A percentile compares a stretch with the other conserved stretches of the same genome.
Conservation (phyloP, 495 filamentous ascomycete species). For the Penicillium desertorum region DNA sequence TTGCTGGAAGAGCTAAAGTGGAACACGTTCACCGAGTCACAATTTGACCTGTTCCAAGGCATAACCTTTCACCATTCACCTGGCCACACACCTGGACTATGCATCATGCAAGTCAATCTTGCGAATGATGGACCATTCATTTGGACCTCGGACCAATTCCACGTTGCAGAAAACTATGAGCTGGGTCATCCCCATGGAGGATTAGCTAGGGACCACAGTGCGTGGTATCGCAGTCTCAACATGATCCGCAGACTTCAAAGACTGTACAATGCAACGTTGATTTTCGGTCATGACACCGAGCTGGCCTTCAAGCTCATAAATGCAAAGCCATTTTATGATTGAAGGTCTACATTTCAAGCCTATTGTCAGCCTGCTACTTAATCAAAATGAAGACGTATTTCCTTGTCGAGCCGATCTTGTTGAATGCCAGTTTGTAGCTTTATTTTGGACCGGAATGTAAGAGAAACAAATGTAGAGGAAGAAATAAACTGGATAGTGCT, state of each 20-base stretch:
- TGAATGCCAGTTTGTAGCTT: not conserved
- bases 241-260: slow-evolving; percentile 39
- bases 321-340: slow-evolving; percentile 27
- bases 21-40: slow-evolving; percentile 34
- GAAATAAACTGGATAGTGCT: not conserved
- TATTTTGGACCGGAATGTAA: not conserved
- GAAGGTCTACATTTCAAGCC: not conserved
- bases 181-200: slow-evolving; percentile 42
- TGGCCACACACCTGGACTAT: slow-evolving; percentile 42
- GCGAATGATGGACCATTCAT: slow-evolving; percentile 42
- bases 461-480: not conserved
- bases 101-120: slow-evolving; percentile 43
- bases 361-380: not conserved
- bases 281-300: slow-evolving; percentile 42
- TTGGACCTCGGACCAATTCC: slow-evolving; percentile 46
- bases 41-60: slow-evolving; percentile 38
- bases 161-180: slow-evolving; percentile 42
- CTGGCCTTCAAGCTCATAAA: slow-evolving; percentile 18
- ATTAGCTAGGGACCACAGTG: slow-evolving; percentile 43
- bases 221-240: slow-evolving; percentile 42
- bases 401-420: not conserved
- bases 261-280: slow-evolving; percentile 37
- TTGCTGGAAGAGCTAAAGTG: slow-evolving; percentile 33
- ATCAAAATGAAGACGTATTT: not conserved
- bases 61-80: slow-evolving; percentile 40